Conservation (phyloP, 768 basidiomycete species). For the Pholiota microspora region DNA sequence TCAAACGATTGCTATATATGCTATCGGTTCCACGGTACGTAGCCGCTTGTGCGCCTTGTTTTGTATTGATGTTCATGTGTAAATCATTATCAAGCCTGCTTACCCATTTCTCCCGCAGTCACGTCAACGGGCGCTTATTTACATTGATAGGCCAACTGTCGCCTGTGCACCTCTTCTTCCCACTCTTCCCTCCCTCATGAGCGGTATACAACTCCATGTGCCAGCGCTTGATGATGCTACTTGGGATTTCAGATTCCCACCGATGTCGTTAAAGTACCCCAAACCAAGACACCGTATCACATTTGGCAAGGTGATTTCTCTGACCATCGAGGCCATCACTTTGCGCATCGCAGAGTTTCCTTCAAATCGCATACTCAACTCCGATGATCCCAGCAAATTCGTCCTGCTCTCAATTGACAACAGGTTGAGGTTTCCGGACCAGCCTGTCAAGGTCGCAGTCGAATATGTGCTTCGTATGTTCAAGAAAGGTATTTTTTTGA, state of each 20-base stretch:
- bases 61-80: no score
- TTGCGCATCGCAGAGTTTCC: slow-evolving; percentile 48
- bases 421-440: slow-evolving; percentile 52
- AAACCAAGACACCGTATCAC: slow-evolving; percentile 24
- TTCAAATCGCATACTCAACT: slow-evolving; percentile 56
- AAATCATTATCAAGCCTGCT: background rate
- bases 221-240: slow-evolving; percentile 47
- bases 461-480: slow-evolving; percentile 60
- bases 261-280: slow-evolving; percentile 24
- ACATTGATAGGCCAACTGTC: slow-evolving; percentile 4
- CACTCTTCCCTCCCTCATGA: slow-evolving; percentile 27
- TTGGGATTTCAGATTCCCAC: slow-evolving; percentile 48
- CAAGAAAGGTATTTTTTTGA: slow-evolving; percentile 53
- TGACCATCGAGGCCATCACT: slow-evolving; percentile 48
- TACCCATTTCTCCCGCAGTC: slow-evolving; percentile 5
- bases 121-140: slow-evolving; percentile 18
- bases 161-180: background rate
- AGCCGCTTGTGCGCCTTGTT: background rate
- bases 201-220: slow-evolving; percentile 33
- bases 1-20: background rate
- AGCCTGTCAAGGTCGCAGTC: slow-evolving; percentile 41
- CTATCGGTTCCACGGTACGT: background rate
- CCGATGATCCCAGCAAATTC: slow-evolving; percentile 57
- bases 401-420: slow-evolving; percentile 51
- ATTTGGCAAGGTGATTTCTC: slow-evolving; percentile 50